Evolutionary conservation across 306 rosid genomes (phyloP), one percentile per base, ranked within the genome.

Genomic region (Geum urbanum): DNA sequence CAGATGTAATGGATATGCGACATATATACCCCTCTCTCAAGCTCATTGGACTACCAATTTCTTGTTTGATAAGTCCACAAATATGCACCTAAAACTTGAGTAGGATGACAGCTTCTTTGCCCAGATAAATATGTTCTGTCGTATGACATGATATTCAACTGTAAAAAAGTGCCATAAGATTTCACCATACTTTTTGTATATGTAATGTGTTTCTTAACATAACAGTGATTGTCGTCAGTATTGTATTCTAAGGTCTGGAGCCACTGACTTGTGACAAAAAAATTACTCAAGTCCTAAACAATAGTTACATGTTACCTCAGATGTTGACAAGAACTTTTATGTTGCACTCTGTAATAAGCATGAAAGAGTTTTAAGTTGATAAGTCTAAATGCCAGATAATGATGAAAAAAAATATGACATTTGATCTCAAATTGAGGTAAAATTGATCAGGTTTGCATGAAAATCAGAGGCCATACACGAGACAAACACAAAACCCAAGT

Each of bases 111-210:
- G 35, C 63, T 74, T 69, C 77, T 86, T 68, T 92, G 98, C 74
- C 96, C 92, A 74, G 95, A 88, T 78, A 92, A 76, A 76, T 89
- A 88, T 79, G 86, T 85, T 89, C 83, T 78, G 76, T 85, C 87
- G 78, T 83, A 83, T 66, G 65, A 77, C 86, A 54, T 82, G 81
- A 89, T 60, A 80, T 85, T 85, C 50, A 92, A 76, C 98, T 89
- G 89, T 76, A 79, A 52, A 70, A 69, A 71, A 85, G 78, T 54
- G 72, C 78, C 72, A 78, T 24, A 71, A 57, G 78, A 48, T 67
- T 67, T 75, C 76, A 67, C 56, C 69, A 41, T 14, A 5, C 63
- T 71, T 43, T 46, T 46, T 46, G 67, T 11, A 41, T 35, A 27
- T 51, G 48, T 48, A 65, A 35, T 65, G 19, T 10, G 58, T 64